These are phyloP conservation scores for Plicaturopsis crispa DNA, from an alignment of 768 basidiomycete species.

Conservation along the genomic window DNA sequence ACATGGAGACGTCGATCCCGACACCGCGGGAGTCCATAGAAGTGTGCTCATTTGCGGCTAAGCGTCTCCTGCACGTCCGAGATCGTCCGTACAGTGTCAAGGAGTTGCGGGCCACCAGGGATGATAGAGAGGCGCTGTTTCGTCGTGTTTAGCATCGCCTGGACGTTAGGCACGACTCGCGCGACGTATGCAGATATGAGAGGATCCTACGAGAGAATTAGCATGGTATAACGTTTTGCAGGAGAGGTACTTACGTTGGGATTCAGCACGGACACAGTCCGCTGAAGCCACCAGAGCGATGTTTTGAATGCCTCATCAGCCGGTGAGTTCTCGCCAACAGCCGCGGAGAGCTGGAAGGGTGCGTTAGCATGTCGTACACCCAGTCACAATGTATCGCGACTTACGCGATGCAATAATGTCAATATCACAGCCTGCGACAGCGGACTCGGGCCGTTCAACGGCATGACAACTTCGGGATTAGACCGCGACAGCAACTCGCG, in stretches of 20 bases:
- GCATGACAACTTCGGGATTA: conserved; percentile 77
- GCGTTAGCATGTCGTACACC: conserved; percentile 1
- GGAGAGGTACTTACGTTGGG: conserved; percentile 45
- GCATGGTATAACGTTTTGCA: conserved; percentile 2
- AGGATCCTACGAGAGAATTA: conserved; percentile 46
- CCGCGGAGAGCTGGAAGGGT: conserved; percentile 53
- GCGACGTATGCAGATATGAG: conserved; percentile 77
- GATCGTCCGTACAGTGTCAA: conserved; percentile 64
- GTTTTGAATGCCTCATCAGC: conserved; percentile 77
- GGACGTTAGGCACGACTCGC: conserved; percentile 75
- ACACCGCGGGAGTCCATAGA: no score
- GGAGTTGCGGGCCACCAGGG: conserved; percentile 59
- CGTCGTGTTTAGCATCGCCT: conserved; percentile 66
- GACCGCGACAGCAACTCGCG: conserved; percentile 67
- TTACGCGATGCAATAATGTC: conserved; percentile 75
- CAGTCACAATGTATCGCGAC: conserved; percentile 18
- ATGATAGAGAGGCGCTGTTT: conserved; percentile 76
- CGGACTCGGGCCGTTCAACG: conserved; percentile 57
- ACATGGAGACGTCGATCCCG: conserved; percentile 3
- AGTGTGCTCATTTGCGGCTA: conserved; percentile 25
- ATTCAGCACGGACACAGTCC: conserved; percentile 61
- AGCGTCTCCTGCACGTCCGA: conserved; percentile 72
- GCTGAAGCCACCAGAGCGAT: conserved; percentile 83
- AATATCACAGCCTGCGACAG: conserved; percentile 81
- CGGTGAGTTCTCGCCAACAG: conserved; percentile 70